phyloP scores from a whole-genome alignment of 371 early-diverging fungal genomes.

The Fennellomyces sp. region DNA sequence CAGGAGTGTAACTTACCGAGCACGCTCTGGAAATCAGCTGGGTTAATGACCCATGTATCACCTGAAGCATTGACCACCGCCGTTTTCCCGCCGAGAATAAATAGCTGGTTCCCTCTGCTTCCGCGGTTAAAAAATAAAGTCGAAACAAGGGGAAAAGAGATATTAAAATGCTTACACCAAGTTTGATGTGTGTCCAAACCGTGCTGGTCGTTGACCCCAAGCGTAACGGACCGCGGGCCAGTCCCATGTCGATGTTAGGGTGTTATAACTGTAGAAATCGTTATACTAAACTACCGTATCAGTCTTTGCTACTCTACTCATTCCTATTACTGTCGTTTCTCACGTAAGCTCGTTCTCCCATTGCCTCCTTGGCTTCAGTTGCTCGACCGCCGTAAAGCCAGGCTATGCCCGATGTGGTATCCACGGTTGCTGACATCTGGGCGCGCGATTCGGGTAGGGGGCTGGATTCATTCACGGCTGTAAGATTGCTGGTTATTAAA shows the following conservation, averaged over 20 bases:
- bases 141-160: neutral
- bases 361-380: slow-evolving; percentile 1
- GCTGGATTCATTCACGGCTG: slow-evolving; percentile 7
- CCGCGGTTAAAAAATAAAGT: too few relatives aligned
- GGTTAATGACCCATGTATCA: slow-evolving; percentile 9
- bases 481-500: neutral
- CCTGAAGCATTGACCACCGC: slow-evolving; percentile 17
- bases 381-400: slow-evolving; percentile 45
- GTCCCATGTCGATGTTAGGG: slow-evolving; percentile 18
- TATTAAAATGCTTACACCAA: slow-evolving; percentile 39
- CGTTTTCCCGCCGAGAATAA: slow-evolving; percentile 43
- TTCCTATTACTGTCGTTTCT: neutral
- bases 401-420: slow-evolving; percentile 21
- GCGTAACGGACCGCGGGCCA: slow-evolving; percentile 19
- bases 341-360: slow-evolving; percentile 6
- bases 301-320: too few relatives aligned
- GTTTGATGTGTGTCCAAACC: slow-evolving; percentile 32
- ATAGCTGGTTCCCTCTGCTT: slow-evolving; percentile 32
- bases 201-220: slow-evolving; percentile 28
- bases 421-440: slow-evolving; percentile 36
- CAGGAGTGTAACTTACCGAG: slow-evolving; percentile 39
- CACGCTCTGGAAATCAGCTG: slow-evolving; percentile 43
- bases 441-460: slow-evolving; percentile 15
- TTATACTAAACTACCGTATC: slow-evolving; percentile 15
- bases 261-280: slow-evolving; percentile 30